Evolutionary conservation across 768 basidiomycete species (phyloP).

Genomic region (Auricularia cornea): DNA sequence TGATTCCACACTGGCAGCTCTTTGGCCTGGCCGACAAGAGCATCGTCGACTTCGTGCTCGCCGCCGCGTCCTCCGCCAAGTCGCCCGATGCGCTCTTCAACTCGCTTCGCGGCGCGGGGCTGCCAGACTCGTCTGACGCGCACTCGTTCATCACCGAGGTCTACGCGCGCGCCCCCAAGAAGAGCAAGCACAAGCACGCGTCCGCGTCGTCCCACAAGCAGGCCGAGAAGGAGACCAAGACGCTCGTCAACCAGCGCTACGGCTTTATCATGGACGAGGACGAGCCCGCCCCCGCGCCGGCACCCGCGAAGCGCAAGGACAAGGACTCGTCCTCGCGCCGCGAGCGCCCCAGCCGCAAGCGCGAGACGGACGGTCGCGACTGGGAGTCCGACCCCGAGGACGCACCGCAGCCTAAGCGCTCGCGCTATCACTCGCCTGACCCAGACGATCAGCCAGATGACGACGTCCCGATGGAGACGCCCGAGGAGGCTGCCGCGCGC

Average conservation of each 20-base stretch:
- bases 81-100: slow-evolving; percentile 68
- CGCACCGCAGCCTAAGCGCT: slow-evolving; percentile 49
- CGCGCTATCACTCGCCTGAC: background rate
- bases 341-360: slow-evolving; percentile 42
- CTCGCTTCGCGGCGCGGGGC: slow-evolving; percentile 66
- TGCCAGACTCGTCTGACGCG: slow-evolving; percentile 73
- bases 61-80: slow-evolving; percentile 81
- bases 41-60: slow-evolving; percentile 80
- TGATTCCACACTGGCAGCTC: slow-evolving; percentile 39
- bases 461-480: slow-evolving; percentile 33
- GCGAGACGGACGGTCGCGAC: slow-evolving; percentile 71
- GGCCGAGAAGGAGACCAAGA: slow-evolving; percentile 68
- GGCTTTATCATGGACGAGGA: slow-evolving; percentile 81
- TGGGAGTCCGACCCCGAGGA: slow-evolving; percentile 94
- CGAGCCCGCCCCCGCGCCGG: background rate
- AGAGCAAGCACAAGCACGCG: slow-evolving; percentile 58
- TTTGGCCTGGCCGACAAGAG: slow-evolving; percentile 79
- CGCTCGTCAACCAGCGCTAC: slow-evolving; percentile 63
- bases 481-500: slow-evolving; percentile 65
- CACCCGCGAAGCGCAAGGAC: background rate
- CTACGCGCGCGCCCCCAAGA: slow-evolving; percentile 67
- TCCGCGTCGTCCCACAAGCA: slow-evolving; percentile 45
- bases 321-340: background rate
- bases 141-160: slow-evolving; percentile 76
- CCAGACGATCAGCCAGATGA: slow-evolving; percentile 40